Base-by-base conservation (phyloP, 768 basidiomycete genomes). In the Termitomyces sp. region DNA sequence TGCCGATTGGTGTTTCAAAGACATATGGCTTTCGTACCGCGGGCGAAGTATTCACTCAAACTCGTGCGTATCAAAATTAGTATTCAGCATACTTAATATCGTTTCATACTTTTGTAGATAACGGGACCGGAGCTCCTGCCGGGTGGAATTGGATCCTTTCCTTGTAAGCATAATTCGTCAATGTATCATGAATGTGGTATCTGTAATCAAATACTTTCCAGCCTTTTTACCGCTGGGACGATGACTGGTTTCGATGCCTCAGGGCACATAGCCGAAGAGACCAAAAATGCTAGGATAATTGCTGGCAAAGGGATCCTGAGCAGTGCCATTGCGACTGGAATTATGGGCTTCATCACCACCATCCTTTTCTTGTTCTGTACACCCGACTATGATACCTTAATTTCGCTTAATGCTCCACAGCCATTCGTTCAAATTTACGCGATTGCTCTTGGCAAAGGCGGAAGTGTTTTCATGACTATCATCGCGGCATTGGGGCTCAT, bases 61-160 rank as follows among this genome's bases (percentile, higher is more conserved):
- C 84, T 18, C 88, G 89, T 92, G 66, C 39, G 87, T 74, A 10
- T 27, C 22, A 18, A 37, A 37, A 37, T 6, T 16, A 20, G 22
- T 43, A 10, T 7, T 32, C 10, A 1, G 29, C 20, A 12, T 6
- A 7, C 43, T n/a, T n/a, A n/a, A n/a, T 8, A 63, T 29, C 53
- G 16, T 31, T 41, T 55, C 48, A 8, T 42, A 55, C 24, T 39
- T 12, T 29, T 53, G 44, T 56, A 93, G 91, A 91, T 69, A 95
- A 95, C 64, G 92, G 92, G 27, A 94, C 93, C 0, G 90, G 90
- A 0, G 92, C 92, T 4, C 81, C 90, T 22, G 75, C 87, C 12
- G 91, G 82, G 7, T 95, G 93, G 94, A 95, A 94, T 65, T 97
- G 91, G 91, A 80, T 92, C 14, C 71, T 97, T 39, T 92, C 88